Evolutionary conservation across 2,329 filamentous ascomycete genomes (phyloP), one percentile per base, ranked within the genome.

Genomic region (Ceratocystis huliohia): DNA sequence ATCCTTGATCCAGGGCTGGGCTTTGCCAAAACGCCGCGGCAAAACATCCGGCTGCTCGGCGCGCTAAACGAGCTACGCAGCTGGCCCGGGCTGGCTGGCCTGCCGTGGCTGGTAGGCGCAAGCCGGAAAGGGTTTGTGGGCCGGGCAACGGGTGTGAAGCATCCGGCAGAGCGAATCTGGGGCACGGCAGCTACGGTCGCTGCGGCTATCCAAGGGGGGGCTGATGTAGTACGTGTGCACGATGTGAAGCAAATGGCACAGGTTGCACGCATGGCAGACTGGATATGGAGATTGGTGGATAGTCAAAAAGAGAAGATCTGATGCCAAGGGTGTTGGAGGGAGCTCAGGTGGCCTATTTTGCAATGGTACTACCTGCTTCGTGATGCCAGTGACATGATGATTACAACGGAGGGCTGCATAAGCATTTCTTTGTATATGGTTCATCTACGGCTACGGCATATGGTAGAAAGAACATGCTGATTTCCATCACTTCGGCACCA

Each of bases 61-160:
- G 77, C 83, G 1, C 76, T 95, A 41, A 79, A 80, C 7, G 82
- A 85, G 70, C 77, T 96, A 69, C 80, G 86, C 33, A 76, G 78
- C 56, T 86, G 83, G 80, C 82, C 84, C 15, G 85, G 84, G 0
- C 75, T 94, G 28, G 76, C 81, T 66, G 86, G 84, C 0, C 77
- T 96, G 20, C 92, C 94, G 0, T 97, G 93, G 93, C 79, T 97
- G 25, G 80, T 97, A 46, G 94, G 94, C 0, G 85, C 88, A 17
- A 96, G 91, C 75, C 84, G 93, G 68, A 99, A 99, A 78, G 81
- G 84, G 25, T 99, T 99, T 73, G 84, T 99, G 66, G 93, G 93
- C 1, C 81, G 81, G 70, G 81, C 96, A 41, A 96, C 92, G 0
- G 89, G 88, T 0, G 88, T 91, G 1, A 75, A 82, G 68, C 83